These are phyloP conservation scores for Venturiaceae sp. DNA, from an alignment of 2,329 filamentous ascomycete species.

Conservation along the genomic window DNA sequence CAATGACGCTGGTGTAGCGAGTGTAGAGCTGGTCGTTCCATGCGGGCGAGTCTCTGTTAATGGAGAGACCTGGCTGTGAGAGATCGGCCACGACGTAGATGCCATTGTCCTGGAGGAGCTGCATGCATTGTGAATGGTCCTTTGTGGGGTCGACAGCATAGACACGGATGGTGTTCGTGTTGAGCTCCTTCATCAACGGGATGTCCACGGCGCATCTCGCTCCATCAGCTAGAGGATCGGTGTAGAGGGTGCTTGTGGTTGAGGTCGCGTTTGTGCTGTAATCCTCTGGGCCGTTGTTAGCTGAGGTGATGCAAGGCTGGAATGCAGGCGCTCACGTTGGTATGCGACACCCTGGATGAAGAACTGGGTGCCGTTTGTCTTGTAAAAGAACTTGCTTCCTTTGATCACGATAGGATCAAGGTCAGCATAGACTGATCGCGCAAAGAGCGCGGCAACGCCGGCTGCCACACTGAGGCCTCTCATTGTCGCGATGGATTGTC, in stretches of 20 bases:
- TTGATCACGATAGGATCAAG: slow-evolving; percentile 61
- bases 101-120: slow-evolving; percentile 66
- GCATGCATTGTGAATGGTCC: slow-evolving; percentile 81
- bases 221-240: slow-evolving; percentile 71
- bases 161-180: slow-evolving; percentile 89
- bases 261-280: slow-evolving; percentile 41
- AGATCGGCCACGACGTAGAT: slow-evolving; percentile 96
- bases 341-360: slow-evolving; percentile 67
- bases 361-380: slow-evolving; percentile 67
- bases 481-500: neutral
- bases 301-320: slow-evolving; percentile 10
- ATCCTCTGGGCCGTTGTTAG: slow-evolving; percentile 43
- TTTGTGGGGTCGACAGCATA: slow-evolving; percentile 79
- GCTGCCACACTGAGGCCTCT: neutral
- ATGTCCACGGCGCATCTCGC: slow-evolving; percentile 74
- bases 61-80: slow-evolving; percentile 69
- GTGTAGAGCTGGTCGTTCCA: slow-evolving; percentile 74
- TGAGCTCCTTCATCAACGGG: slow-evolving; percentile 64
- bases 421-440: slow-evolving; percentile 40
- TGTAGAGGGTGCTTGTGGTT: slow-evolving; percentile 52
- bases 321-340: slow-evolving; percentile 45
- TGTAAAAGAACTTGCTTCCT: slow-evolving; percentile 84
- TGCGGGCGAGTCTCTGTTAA: slow-evolving; percentile 67
- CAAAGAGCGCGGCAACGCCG: slow-evolving; percentile 28
- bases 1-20: slow-evolving; percentile 77